Base-by-base conservation (phyloP, 768 basidiomycete species). In the Exsudoporus frostii region DNA sequence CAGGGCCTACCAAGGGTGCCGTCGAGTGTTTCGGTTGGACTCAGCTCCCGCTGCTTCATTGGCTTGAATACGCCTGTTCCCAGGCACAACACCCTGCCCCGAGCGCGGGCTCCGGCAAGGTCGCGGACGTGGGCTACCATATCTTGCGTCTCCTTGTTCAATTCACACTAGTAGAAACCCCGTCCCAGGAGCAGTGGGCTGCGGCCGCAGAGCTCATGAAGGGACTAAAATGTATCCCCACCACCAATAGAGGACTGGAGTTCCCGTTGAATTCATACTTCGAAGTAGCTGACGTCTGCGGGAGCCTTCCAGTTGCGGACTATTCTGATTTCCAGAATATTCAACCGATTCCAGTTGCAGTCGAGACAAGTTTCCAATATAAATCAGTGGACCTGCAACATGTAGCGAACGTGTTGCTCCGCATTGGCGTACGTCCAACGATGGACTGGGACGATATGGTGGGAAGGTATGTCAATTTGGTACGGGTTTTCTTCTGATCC, bases 281-380 rank as follows among this genome's bases (percentile, higher is more conserved):
- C 64, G 73, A 85, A 9, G 89, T 83, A 54, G 93, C 86, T n/a
- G 82, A 90, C 58, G 74, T 98, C n/a, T 97, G 90, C 56, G 19
- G 17, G 11, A 71, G 30, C 27, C 45, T 61, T 22, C 54, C 59
- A 3, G 54, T 57, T 1, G 59, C 24, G 17, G 30, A 9, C 15
- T 54, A 45, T 24, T 1, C 2, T 2, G 15, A 24, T 11, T 57
- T 60, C 17, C 5, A 42, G 10, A 20, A 25, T 8, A 43, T 60
- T 29, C 39, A 36, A 1, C 5, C 1, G 9, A 60, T 40, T 41
- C 19, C 14, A 5, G 39, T 49, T 10, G 50, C 48, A 9, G 15
- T 44, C 0, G 22, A 9, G 13, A 43, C 11, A 37, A 27, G 55
- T 30, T 30, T 41, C 22, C 10, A 37, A 20, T 7, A 32, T 34